Evolutionary conservation across 2,329 filamentous ascomycete genomes (phyloP).

Genomic region (Hymenotorrendiella dingleyae): DNA sequence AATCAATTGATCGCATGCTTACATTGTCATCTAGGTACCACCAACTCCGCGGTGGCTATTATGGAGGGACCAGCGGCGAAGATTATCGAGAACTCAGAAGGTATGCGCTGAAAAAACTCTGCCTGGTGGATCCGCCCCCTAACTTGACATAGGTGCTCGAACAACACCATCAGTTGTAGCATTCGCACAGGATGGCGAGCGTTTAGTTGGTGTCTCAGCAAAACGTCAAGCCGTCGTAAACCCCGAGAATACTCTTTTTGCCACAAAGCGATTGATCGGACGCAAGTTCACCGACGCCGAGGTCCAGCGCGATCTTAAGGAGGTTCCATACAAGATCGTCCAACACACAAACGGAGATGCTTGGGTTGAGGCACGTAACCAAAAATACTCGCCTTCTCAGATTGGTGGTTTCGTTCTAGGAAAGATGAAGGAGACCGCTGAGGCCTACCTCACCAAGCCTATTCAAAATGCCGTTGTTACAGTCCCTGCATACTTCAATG

Average conservation of each 20-base stretch:
- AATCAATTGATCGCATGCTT: constrained; percentile 15
- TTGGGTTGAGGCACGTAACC: constrained; percentile 86
- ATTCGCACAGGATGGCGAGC: constrained; percentile 92
- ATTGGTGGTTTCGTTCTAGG: constrained; percentile 93
- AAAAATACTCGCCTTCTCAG: constrained; percentile 98
- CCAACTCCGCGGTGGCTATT: constrained; percentile 93
- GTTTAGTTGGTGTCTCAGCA: constrained; percentile 91
- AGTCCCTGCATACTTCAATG: constrained; percentile 97
- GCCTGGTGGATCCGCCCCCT: constrained; percentile 8
- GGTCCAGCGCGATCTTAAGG: constrained; percentile 94
- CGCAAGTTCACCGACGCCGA: constrained; percentile 92
- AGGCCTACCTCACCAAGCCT: constrained; percentile 83
- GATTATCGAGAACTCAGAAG: constrained; percentile 98
- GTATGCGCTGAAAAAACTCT: constrained; percentile 40
- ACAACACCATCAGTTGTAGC: constrained; percentile 93
- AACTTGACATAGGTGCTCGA: constrained; percentile 59
- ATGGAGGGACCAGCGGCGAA: constrained; percentile 95
- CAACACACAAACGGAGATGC: constrained; percentile 96
- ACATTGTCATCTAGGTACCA: constrained; percentile 56
- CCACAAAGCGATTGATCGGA: constrained; percentile 97
- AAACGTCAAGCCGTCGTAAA: constrained; percentile 98
- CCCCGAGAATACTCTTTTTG: constrained; percentile 96
- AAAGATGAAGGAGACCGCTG: constrained; percentile 99
- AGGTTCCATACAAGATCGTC: constrained; percentile 97
- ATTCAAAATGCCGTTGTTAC: constrained; percentile 97